Evolutionary conservation across 768 basidiomycete species (phyloP), one percentile per base, ranked within the genome.

Genomic region (Botryobasidium botryosum): DNA sequence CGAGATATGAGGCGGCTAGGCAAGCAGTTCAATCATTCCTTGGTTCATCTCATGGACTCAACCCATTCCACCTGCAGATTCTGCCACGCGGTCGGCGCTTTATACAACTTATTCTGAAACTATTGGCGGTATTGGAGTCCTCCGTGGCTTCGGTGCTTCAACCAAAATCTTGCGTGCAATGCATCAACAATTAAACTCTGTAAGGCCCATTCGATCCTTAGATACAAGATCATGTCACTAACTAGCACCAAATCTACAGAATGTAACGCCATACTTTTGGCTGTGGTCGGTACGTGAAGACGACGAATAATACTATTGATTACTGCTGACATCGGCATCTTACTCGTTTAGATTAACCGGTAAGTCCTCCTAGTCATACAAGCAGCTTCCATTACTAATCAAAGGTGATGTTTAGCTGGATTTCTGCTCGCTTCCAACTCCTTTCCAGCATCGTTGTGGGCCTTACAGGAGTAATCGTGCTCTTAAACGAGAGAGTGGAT

Each of bases 301-400:
- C 40, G 43, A 8, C 49, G 48, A 17, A 39, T 15, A n/a, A n/a
- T n/a, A n/a, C n/a, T n/a, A n/a, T n/a, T n/a, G n/a, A n/a, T n/a
- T n/a, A n/a, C n/a, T n/a, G n/a, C n/a, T 33, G 17, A 13, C 26
- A 2, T 36, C 73, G 70, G 73, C 12, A 83, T 74, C 55, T 82
- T 82, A 3, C 81, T 75, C 57, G 87, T 82, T 55, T 91, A 87
- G 88, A 79, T 82, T 71, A 81, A 76, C 75, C 76, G n/a, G n/a
- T n/a, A n/a, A n/a, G n/a, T n/a, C n/a, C n/a, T 8, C 10, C 17
- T 33, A 17, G 8, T 33, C 10, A 33, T 33, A 17, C 10, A 33
- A 33, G 17, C 17, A 8, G 17, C 31, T 33, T 8, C 17, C 31
- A 33, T 8, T 33, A 33, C 8, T 17, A 33, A 33, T 33, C 31